phyloP scores from a whole-genome alignment of 345 rosid species.

The Salix caprea region DNA sequence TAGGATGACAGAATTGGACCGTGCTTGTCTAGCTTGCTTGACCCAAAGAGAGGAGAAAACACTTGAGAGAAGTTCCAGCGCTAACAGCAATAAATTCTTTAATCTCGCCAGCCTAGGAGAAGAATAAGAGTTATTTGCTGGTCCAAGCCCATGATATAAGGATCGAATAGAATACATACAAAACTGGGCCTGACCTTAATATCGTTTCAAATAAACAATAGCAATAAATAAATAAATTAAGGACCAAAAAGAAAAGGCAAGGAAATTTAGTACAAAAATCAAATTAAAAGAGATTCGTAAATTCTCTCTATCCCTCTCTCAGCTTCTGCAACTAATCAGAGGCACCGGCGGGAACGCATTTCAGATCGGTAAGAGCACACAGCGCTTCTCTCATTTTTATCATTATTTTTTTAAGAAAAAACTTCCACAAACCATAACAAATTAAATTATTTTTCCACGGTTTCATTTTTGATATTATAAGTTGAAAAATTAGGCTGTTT shows the following conservation, averaged over 20 bases:
- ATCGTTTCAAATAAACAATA: neutral
- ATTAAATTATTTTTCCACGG: neutral
- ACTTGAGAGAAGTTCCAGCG: too few species aligned
- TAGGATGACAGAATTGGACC: too few species aligned
- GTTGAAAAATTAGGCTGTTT: neutral
- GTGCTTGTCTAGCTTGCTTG: too few species aligned
- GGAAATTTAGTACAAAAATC: neutral
- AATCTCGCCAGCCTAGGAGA: neutral
- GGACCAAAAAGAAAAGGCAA: neutral
- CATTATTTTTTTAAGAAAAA: neutral
- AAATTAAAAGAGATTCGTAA: neutral
- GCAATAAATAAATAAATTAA: neutral
- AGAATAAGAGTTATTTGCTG: neutral
- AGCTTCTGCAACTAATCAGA: constrained; percentile 1
- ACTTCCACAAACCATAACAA: neutral
- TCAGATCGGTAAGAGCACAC: constrained; percentile 35
- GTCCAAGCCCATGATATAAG: neutral
- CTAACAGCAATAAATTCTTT: too few species aligned
- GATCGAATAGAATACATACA: neutral
- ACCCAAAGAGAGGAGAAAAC: too few species aligned
- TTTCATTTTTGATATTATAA: neutral
- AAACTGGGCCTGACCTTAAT: neutral
- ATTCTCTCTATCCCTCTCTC: constrained; percentile 9
- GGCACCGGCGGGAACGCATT: constrained; percentile 32
- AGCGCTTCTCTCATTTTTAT: neutral